Conservation (phyloP, 139 green algal genomes). For the Limnomonas spitsbergensis region DNA sequence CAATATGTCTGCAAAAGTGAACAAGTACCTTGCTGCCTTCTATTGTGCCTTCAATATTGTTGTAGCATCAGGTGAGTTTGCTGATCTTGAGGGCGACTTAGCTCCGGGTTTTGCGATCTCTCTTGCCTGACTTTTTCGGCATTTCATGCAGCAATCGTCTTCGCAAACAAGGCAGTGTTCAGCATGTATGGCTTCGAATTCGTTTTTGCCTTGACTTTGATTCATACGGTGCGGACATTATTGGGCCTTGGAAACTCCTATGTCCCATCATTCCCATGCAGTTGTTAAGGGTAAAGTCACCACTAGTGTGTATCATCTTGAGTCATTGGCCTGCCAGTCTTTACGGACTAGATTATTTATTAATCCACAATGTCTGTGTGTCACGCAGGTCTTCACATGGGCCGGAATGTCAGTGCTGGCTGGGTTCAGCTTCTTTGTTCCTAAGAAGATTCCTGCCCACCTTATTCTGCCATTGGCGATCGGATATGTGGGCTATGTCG, state of each 20-base stretch:
- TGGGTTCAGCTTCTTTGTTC: conserved; percentile 43
- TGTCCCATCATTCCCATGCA: neutral
- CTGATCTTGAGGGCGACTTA: neutral
- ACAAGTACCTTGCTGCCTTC: neutral
- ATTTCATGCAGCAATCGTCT: conserved; percentile 47
- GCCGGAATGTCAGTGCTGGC: conserved; percentile 29
- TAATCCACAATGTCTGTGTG: too few relatives aligned
- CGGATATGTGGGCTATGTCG: conserved; percentile 85
- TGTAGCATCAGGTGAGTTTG: neutral
- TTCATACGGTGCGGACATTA: conserved; percentile 62
- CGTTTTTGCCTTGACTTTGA: conserved; percentile 69
- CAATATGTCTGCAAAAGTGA: neutral
- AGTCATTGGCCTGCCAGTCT: too few relatives aligned
- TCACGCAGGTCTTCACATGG: conserved; percentile 47
- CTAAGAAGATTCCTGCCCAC: conserved; percentile 39
- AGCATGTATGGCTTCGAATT: conserved; percentile 54
- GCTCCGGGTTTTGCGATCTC: neutral
- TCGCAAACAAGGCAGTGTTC: conserved; percentile 87
- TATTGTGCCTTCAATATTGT: neutral
- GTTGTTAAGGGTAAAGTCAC: too few relatives aligned
- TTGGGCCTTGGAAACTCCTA: neutral
- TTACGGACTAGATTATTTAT: too few relatives aligned
- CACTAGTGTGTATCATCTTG: too few relatives aligned
- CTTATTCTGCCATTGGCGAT: conserved; percentile 63
- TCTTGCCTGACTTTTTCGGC: neutral